Percentiles rank a stretch among this genome's conserved stretches.
Conservation (phyloP, 805 yeast genomes). For the Cephaloascus fragrans region DNA sequence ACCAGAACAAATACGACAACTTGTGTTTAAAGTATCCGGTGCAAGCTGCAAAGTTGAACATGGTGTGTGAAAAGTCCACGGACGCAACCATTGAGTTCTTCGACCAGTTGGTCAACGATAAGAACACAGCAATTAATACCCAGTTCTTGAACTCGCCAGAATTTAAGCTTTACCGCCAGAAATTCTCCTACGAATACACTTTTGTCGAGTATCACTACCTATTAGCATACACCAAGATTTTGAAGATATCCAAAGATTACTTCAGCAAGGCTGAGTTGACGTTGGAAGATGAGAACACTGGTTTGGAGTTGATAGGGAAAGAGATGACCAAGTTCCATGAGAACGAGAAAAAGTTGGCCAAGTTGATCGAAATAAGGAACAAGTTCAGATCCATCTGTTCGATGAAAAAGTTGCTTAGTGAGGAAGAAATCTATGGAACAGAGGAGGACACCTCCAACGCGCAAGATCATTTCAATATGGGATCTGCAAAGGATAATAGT, state of each 20-base stretch:
- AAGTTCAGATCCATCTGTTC: background rate
- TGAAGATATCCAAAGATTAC: conserved; percentile 2
- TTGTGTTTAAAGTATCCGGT: background rate
- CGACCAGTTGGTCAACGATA: background rate
- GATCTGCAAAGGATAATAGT: too few species aligned
- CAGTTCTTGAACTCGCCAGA: background rate
- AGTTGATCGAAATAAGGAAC: background rate
- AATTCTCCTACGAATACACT: conserved; percentile 1
- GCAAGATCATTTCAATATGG: too few species aligned
- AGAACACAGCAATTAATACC: background rate
- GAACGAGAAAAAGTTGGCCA: conserved; percentile 3
- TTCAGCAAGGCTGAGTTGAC: conserved; percentile 5
- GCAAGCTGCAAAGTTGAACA: background rate
- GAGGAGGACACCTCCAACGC: too few species aligned
- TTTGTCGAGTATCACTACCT: conserved; percentile 2
- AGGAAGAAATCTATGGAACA: too few species aligned
- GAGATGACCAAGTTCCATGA: conserved; percentile 4
- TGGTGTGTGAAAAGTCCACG: background rate
- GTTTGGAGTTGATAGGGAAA: conserved; percentile 4
- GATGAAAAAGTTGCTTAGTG: too few species aligned
- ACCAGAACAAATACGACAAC: background rate
- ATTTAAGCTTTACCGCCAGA: conserved; percentile 1
- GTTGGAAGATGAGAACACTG: conserved; percentile 6
- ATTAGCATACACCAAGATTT: conserved; percentile 1
- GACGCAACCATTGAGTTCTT: background rate